Percentiles rank a stretch among this genome's conserved stretches.
Conservation (phyloP, 805 yeast genomes). For the Wickerhamomyces strasburgensis region DNA sequence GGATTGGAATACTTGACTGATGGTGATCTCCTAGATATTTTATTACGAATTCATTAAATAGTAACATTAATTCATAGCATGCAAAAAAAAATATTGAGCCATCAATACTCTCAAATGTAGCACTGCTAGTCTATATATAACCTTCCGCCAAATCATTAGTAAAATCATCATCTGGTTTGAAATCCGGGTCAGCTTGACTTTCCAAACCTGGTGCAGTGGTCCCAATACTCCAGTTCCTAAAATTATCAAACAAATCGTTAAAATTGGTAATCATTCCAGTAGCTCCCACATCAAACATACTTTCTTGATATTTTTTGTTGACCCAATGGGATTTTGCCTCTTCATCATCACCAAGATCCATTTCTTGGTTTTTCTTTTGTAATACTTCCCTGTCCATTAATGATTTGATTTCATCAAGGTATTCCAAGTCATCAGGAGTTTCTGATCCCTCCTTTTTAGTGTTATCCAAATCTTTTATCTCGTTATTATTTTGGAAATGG, state of each 20-base stretch:
- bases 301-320: slow-evolving; percentile 29
- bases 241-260: slow-evolving; percentile 49
- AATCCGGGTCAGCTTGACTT: slow-evolving; percentile 1
- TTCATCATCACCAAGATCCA: slow-evolving; percentile 15
- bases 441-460: not conserved
- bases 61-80: not conserved
- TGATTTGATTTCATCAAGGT: slow-evolving; percentile 5
- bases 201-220: slow-evolving; percentile 3
- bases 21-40: slow-evolving; percentile 32
- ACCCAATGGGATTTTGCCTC: slow-evolving; percentile 42
- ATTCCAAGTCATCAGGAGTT: slow-evolving; percentile 10
- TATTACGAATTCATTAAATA: slow-evolving; percentile 26
- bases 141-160: slow-evolving; percentile 7
- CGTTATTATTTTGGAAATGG: slow-evolving; percentile 41
- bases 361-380: slow-evolving; percentile 10
- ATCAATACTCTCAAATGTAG: not conserved
- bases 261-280: slow-evolving; percentile 66
- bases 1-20: slow-evolving; percentile 23
- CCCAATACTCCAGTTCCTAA: slow-evolving; percentile 28
- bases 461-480: not conserved
- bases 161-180: slow-evolving; percentile 2
- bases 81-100: not conserved
- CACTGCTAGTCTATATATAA: slow-evolving; percentile 1
- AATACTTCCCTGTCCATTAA: slow-evolving; percentile 12
- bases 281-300: slow-evolving; percentile 54